Evolutionary conservation across 148 eudicot genomes (phyloP).

Genomic region (Cornus kousa): DNA sequence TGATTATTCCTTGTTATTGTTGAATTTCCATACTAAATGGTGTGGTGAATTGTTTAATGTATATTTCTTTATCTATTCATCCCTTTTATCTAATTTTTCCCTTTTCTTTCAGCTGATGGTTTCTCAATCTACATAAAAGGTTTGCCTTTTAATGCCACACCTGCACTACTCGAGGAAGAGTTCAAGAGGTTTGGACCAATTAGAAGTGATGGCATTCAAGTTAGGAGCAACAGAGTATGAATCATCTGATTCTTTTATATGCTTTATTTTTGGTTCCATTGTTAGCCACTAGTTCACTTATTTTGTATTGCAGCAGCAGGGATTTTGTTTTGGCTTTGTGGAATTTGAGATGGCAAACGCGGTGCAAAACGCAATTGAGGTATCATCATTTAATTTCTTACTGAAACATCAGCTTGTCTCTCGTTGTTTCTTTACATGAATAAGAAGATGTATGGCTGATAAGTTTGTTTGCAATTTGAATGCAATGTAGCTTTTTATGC

Average conservation of each 20-base stretch:
- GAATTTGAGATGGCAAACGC: slow-evolving; percentile 78
- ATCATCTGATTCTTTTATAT: not conserved
- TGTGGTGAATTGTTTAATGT: not conserved
- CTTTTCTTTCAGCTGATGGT: slow-evolving; percentile 57
- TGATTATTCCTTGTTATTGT: not conserved
- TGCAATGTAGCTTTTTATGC: too few relatives aligned
- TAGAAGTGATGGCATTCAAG: slow-evolving; percentile 77
- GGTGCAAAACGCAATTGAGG: slow-evolving; percentile 80
- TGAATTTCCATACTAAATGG: not conserved
- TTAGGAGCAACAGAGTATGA: slow-evolving; percentile 60
- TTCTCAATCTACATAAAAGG: slow-evolving; percentile 71
- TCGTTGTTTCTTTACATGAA: not conserved
- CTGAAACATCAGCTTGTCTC: not conserved
- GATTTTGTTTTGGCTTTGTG: slow-evolving; percentile 83
- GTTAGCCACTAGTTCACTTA: slow-evolving; percentile 5
- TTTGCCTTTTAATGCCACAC: slow-evolving; percentile 55
- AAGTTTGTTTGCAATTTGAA: too few relatives aligned
- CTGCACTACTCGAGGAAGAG: slow-evolving; percentile 50
- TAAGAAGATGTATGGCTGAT: too few relatives aligned
- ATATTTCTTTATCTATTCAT: not conserved
- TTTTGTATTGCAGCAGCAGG: slow-evolving; percentile 43
- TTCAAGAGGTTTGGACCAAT: slow-evolving; percentile 77
- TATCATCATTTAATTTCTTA: slow-evolving; percentile 19
- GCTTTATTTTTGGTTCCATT: not conserved
- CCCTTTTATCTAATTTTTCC: slow-evolving; percentile 5